Base-by-base conservation (phyloP, 2,329 filamentous ascomycete genomes). In the Alternaria sp. region DNA sequence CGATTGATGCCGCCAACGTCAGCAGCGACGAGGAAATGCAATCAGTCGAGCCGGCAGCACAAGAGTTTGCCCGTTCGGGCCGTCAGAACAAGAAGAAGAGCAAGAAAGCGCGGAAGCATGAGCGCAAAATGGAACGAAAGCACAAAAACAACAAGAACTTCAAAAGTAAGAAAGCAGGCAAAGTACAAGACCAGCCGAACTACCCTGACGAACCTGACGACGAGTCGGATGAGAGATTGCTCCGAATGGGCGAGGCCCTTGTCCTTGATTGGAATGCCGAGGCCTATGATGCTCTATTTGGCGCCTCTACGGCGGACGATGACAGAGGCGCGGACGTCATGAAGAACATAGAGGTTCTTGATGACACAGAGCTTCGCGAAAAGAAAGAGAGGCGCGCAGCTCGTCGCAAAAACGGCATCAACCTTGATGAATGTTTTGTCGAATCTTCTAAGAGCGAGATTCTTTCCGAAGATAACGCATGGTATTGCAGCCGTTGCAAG, bases 401-500 rank as follows among this genome's bases (percentile, higher is more conserved):
- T 62, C 90, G 93, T 8, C 87, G 85, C 72, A 91, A 90, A 79
- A 85, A 89, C 57, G 96, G 96, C 26, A 90, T 97, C 68, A 90
- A 89, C 1, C 85, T 99, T 5, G 91, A 96, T 21, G 93, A 97
- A 71, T 99, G 96, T 76, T 87, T 99, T 58, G 91, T 94, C 62
- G 96, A 98, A 80, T 98, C 97, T 70, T 93, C 96, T 75, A 95
- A 95, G 77, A 92, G 94, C 63, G 96, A 99, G 80, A 89, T 97
- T 13, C 84, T 99, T 5, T 97, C 95, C 0, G 93, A 97, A 78
- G 92, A 96, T 75, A 96, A 99, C 77, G 95, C 93, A 63, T 99
- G 96, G 96, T 98, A 96, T 78, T 99, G 96, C 76, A 95, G 93
- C 60, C 89, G 93, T 28, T 99, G 96, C 85, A 98, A 98, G 79